Percentiles rank a stretch among this genome's conserved stretches.
Evolutionary conservation across 768 basidiomycete species (phyloP).

Genomic region (Lentinula edodes): DNA sequence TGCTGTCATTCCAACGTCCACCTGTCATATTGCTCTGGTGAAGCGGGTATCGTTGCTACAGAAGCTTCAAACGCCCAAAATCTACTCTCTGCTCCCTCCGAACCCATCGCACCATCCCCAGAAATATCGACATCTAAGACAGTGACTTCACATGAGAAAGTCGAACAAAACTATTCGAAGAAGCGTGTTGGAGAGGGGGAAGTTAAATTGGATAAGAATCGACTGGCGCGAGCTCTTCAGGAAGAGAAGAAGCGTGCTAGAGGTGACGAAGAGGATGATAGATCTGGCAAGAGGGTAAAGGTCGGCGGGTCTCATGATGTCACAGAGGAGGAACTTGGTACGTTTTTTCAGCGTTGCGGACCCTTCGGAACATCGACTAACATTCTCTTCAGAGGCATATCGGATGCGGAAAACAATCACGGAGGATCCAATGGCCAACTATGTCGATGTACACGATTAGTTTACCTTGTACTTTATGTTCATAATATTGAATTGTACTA

Average conservation of each 20-base stretch:
- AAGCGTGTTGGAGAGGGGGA: slow-evolving; percentile 80
- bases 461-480: not conserved
- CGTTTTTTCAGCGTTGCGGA: slow-evolving; percentile 14
- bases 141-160: slow-evolving; percentile 16
- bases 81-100: slow-evolving; percentile 44
- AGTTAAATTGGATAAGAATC: slow-evolving; percentile 65
- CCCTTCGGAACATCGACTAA: slow-evolving; percentile 11
- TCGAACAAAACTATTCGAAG: slow-evolving; percentile 74
- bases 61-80: slow-evolving; percentile 70
- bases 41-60: slow-evolving; percentile 75
- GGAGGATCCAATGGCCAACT: slow-evolving; percentile 93
- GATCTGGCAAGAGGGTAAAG: slow-evolving; percentile 55
- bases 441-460: slow-evolving; percentile 56
- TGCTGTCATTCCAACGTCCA: slow-evolving; percentile 90
- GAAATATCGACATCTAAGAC: slow-evolving; percentile 11
- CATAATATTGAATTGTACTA: not conserved
- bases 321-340: slow-evolving; percentile 84
- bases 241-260: slow-evolving; percentile 74
- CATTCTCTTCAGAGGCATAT: slow-evolving; percentile 71
- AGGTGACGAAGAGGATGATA: slow-evolving; percentile 53
- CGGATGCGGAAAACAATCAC: slow-evolving; percentile 65
- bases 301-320: slow-evolving; percentile 66
- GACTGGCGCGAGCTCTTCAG: slow-evolving; percentile 61
- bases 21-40: slow-evolving; percentile 87
- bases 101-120: slow-evolving; percentile 1